phyloP scores from a whole-genome alignment of 352 stramenopile species.

The Globisporangium nunn region DNA sequence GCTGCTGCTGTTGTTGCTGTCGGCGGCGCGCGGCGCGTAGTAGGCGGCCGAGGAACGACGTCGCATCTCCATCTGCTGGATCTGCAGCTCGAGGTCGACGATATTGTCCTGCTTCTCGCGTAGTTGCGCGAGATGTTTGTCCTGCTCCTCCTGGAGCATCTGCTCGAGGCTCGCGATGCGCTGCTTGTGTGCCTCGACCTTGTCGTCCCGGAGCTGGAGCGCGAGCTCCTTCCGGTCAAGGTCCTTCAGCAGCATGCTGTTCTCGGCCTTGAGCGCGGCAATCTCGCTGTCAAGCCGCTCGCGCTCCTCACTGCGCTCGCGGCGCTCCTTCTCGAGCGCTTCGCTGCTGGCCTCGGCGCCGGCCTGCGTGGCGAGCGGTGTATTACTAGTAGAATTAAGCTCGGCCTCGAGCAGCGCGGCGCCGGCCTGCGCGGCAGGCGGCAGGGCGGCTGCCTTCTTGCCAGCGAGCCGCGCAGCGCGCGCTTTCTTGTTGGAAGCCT shows the following conservation, averaged over 20 bases:
- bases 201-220: constrained; percentile 57
- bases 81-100: constrained; percentile 46
- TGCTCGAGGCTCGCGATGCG: constrained; percentile 53
- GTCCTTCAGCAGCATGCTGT: constrained; percentile 66
- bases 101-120: constrained; percentile 72
- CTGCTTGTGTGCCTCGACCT: constrained; percentile 52
- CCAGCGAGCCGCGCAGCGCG: constrained; percentile 51
- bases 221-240: constrained; percentile 62
- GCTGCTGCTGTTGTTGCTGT: too few species aligned
- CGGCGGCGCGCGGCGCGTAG: constrained; percentile 22
- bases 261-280: constrained; percentile 58
- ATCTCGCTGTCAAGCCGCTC: constrained; percentile 45
- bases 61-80: constrained; percentile 55
- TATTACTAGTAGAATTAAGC: too few species aligned
- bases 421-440: constrained; percentile 16
- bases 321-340: constrained; percentile 32
- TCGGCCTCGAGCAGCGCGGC: constrained; percentile 27
- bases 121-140: constrained; percentile 50
- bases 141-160: constrained; percentile 54
- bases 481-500: constrained; percentile 78
- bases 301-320: constrained; percentile 32
- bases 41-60: constrained; percentile 43
- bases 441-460: constrained; percentile 10
- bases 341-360: constrained; percentile 14
- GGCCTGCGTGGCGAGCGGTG: neutral